Percentiles rank a stretch among this genome's conserved stretches.
Evolutionary conservation across 1,284 basidiomycete species (phyloP).

Genomic region (Ustilago hordei): DNA sequence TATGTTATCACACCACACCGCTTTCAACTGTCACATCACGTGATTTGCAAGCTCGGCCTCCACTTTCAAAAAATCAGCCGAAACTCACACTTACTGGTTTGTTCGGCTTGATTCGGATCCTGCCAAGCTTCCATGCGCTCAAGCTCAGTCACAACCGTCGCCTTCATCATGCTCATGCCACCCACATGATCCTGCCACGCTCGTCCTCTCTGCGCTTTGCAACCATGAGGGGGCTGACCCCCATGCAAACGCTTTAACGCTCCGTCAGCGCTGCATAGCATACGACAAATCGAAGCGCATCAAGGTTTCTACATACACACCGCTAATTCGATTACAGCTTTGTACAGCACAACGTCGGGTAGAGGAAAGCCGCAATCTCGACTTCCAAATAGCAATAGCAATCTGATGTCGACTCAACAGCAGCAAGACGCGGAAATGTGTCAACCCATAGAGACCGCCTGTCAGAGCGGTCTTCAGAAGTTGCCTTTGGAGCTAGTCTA

Average conservation of each 20-base stretch:
- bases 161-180: background rate
- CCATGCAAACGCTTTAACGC: background rate
- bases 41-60: background rate
- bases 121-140: background rate
- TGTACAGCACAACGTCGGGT: background rate
- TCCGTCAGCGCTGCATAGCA: too few species aligned
- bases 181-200: background rate
- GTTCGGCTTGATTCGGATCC: slow-evolving; percentile 1
- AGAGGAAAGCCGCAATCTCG: too few species aligned
- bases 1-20: background rate
- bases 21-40: background rate
- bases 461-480: slow-evolving; percentile 1
- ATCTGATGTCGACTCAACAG: background rate
- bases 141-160: background rate
- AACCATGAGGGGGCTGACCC: background rate
- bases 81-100: background rate
- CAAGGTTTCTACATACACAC: background rate
- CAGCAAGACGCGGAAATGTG: background rate
- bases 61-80: background rate
- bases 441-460: background rate
- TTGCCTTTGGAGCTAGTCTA: slow-evolving; percentile 43
- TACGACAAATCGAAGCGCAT: too few species aligned
- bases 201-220: background rate
- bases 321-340: background rate
- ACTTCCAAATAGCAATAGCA: background rate